These are phyloP conservation scores for Albophoma yamanashiensis DNA, from an alignment of 2,329 filamentous ascomycete species.

Conservation along the genomic window DNA sequence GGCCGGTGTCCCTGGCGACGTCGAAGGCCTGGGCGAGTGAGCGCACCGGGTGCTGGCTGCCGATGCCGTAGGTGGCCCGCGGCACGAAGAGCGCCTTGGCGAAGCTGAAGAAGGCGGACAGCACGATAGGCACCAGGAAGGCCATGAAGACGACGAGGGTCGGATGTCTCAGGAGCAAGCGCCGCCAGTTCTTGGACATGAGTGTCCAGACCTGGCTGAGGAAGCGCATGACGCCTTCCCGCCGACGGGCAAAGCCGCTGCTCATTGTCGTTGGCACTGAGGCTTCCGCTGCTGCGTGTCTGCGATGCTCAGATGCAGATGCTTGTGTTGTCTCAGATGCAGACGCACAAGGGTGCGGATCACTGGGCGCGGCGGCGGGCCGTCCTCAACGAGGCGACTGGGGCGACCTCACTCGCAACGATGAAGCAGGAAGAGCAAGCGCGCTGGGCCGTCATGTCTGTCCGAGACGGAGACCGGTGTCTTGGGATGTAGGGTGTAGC, in stretches of 20 bases:
- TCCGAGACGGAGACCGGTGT: neutral
- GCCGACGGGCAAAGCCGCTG: neutral
- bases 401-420: neutral
- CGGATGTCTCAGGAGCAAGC: conserved; percentile 43
- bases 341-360: neutral
- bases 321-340: neutral
- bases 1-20: conserved; percentile 40
- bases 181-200: conserved; percentile 50
- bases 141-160: conserved; percentile 43
- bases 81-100: conserved; percentile 77
- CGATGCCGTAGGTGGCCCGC: conserved; percentile 66
- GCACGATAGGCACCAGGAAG: conserved; percentile 46
- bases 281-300: neutral
- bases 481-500: neutral
- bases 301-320: neutral
- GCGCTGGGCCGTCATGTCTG: neutral
- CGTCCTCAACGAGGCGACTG: neutral
- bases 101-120: conserved; percentile 54
- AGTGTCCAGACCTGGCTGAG: conserved; percentile 50
- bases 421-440: neutral
- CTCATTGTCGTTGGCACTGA: neutral
- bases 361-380: neutral
- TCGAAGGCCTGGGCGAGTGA: conserved; percentile 53
- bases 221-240: conserved; percentile 33
- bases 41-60: conserved; percentile 47